Base-by-base conservation (phyloP, 176 grass and related monocot genomes). In the Urochloa ruziziensis region DNA sequence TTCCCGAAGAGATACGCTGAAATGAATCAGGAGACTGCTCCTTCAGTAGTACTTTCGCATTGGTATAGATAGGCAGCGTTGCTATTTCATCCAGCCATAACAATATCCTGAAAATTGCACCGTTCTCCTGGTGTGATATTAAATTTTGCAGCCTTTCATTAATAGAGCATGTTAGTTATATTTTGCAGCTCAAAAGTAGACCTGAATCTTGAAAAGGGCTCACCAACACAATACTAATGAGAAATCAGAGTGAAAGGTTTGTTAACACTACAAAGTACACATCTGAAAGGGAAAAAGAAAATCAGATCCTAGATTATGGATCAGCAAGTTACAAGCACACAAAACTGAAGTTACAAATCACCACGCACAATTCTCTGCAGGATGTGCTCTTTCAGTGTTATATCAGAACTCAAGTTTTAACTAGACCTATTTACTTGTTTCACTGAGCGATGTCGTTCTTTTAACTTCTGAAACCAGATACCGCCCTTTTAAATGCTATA, bases 381-480 rank as follows among this genome's bases (percentile, higher is more conserved):
- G n/a, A 73, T 52, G 54, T 42, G 42, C 10, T 63, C 4, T 4
- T 61, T 57, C 58, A 35, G 18, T 40, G 39, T 34, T 61, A 67
- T 74, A 85, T 59, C n/a, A 68, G 32, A 80, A 67, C 51, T 75
- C n/a, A 88, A 18, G 9, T 32, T 79, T 13, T 71, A 57, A 58
- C 51, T 21, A 60, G 21, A 73, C n/a, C 62, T 54, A 46, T 28
- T 33, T 43, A 65, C 19, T 42, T 23, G 28, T 72, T 21, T n/a
- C 54, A 36, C 59, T 37, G 64, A 70, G 39, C 18, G 5, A 25
- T n/a, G 52, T 29, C 44, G 44, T 42, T 35, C 23, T 71, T 83
- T 59, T 42, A 34, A 59, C 3, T 69, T 67, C 73, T 46, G 37
- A 54, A 63, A 70, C 62, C 77, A 77, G n/a, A 77, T 29, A 27